phyloP scores from a whole-genome alignment of 148 eudicot genomes.

The Rheum nobile region DNA sequence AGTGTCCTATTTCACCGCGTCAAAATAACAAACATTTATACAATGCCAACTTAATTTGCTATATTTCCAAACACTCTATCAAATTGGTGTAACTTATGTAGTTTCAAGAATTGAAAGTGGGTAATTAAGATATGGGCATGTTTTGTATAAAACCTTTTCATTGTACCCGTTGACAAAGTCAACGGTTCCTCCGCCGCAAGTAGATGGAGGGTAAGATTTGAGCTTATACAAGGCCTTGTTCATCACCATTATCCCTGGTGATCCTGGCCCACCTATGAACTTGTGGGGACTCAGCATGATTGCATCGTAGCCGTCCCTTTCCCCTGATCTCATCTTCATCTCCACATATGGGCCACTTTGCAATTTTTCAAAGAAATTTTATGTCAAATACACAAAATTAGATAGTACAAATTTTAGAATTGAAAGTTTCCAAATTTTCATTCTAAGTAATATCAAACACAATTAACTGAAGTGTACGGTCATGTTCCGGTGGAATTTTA shows the following conservation, averaged over 20 bases:
- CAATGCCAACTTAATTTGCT: neutral
- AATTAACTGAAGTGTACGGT: no score
- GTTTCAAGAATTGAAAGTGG: no score
- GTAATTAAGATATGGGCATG: no score
- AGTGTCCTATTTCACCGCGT: slow-evolving; percentile 20
- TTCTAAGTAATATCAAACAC: no score
- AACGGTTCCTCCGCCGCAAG: slow-evolving; percentile 55
- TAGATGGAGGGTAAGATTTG: slow-evolving; percentile 36
- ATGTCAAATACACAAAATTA: neutral
- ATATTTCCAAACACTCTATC: no score
- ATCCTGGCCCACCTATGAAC: slow-evolving; percentile 37
- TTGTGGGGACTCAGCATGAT: slow-evolving; percentile 37
- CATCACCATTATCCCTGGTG: slow-evolving; percentile 37
- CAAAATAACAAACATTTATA: neutral
- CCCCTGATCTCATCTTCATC: slow-evolving; percentile 38
- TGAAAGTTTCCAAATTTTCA: no score
- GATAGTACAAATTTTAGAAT: neutral
- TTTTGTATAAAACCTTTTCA: slow-evolving; percentile 17
- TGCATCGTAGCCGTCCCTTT: slow-evolving; percentile 37
- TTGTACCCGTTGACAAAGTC: slow-evolving; percentile 31
- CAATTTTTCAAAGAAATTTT: no score
- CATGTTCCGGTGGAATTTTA: no score
- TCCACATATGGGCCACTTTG: slow-evolving; percentile 38
- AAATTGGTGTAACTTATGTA: no score
- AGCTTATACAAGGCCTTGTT: slow-evolving; percentile 25